Conservation (phyloP, 2,329 filamentous ascomycete species). For the Arthrobotrys entomopaga region DNA sequence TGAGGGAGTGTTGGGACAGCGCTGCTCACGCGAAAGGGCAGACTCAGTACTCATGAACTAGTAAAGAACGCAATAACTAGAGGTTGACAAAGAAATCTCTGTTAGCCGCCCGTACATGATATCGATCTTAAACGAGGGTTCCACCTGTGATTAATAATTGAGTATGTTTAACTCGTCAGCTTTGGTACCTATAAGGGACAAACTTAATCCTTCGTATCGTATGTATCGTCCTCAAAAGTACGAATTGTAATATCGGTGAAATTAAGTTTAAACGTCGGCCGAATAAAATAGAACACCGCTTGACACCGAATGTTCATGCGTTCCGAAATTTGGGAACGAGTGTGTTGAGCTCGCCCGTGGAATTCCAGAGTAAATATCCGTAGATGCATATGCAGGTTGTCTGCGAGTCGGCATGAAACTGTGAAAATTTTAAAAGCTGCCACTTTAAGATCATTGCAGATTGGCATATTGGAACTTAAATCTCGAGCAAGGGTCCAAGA, state of each 20-base stretch:
- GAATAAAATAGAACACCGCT: slow-evolving; percentile 9
- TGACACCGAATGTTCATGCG: not conserved
- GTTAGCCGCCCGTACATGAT: slow-evolving; percentile 46
- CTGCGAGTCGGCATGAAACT: slow-evolving; percentile 45
- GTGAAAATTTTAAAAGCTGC: slow-evolving; percentile 44
- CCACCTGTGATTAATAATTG: no score
- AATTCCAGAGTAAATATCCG: not conserved
- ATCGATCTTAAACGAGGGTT: not conserved
- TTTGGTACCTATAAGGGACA: no score
- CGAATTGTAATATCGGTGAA: slow-evolving; percentile 3
- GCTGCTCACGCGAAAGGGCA: slow-evolving; percentile 27
- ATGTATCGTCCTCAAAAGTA: slow-evolving; percentile 16
- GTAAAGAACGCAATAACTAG: slow-evolving; percentile 6
- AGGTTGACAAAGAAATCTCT: slow-evolving; percentile 5
- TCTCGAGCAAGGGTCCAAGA: slow-evolving; percentile 7
- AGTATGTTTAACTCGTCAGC: no score
- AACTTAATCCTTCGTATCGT: slow-evolving; percentile 5
- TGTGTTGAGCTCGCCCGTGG: slow-evolving; percentile 19
- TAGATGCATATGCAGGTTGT: slow-evolving; percentile 17
- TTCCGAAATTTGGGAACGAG: not conserved
- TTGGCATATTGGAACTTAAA: no score
- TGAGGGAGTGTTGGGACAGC: slow-evolving; percentile 11
- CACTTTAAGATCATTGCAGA: slow-evolving; percentile 29
- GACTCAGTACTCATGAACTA: slow-evolving; percentile 10
- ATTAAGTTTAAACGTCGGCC: slow-evolving; percentile 4